phyloP scores from a whole-genome alignment of 495 filamentous ascomycete genomes.

The Talaromyces stipitatus region DNA sequence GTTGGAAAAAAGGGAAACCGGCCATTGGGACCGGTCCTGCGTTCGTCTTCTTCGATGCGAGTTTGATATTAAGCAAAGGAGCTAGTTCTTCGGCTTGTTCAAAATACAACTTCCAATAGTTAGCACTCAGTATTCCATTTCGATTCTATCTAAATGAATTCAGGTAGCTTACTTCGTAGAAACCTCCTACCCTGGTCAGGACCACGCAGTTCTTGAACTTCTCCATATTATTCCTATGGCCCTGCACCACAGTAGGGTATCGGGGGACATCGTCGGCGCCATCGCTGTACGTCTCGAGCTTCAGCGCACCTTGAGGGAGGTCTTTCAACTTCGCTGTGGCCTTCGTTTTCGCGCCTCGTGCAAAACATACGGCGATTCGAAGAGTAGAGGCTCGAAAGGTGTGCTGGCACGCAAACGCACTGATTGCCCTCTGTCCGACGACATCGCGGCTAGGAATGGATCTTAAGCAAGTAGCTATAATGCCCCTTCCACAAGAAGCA shows the following conservation, averaged over 20 bases:
- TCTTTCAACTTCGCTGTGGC: slow-evolving; percentile 54
- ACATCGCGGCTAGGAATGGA: slow-evolving; percentile 11
- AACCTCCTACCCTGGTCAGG: slow-evolving; percentile 83
- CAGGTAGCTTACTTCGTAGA: slow-evolving; percentile 63
- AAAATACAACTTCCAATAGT: slow-evolving; percentile 64
- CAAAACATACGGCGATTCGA: slow-evolving; percentile 2
- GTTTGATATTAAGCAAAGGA: slow-evolving; percentile 80
- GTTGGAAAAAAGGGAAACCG: slow-evolving; percentile 87
- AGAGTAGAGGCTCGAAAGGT: slow-evolving; percentile 9
- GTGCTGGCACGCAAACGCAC: slow-evolving; percentile 24
- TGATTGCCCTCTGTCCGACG: slow-evolving; percentile 22
- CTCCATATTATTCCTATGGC: slow-evolving; percentile 83
- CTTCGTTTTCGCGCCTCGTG: slow-evolving; percentile 43
- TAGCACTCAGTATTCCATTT: neutral
- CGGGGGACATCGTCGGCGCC: slow-evolving; percentile 44
- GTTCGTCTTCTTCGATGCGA: slow-evolving; percentile 69
- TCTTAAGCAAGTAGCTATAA: neutral
- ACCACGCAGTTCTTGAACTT: slow-evolving; percentile 84
- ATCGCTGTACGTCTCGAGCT: slow-evolving; percentile 37
- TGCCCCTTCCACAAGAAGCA: neutral
- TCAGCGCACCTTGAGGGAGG: slow-evolving; percentile 54
- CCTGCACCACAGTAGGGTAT: slow-evolving; percentile 83
- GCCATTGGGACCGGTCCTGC: slow-evolving; percentile 78
- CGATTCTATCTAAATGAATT: neutral
- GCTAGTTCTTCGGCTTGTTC: slow-evolving; percentile 85